These are phyloP conservation scores for Cercospora citrullina DNA, from an alignment of 2,329 filamentous ascomycete species.

Conservation along the genomic window DNA sequence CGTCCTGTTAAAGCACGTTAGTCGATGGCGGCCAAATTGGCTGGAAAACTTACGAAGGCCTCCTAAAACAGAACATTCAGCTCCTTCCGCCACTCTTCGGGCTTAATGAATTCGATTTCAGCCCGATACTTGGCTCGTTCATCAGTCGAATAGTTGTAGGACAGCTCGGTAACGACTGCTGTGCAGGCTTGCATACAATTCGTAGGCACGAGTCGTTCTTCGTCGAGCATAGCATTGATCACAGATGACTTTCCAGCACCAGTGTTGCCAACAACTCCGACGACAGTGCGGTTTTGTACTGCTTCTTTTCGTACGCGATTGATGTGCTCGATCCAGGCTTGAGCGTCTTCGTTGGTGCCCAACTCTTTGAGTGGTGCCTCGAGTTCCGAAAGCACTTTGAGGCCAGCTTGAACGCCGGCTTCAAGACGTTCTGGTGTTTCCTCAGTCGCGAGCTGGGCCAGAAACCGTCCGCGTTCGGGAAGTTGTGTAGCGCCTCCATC, in stretches of 20 bases:
- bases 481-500: background rate
- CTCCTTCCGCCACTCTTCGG: slow-evolving; percentile 56
- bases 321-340: slow-evolving; percentile 47
- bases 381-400: slow-evolving; percentile 42
- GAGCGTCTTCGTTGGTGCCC: slow-evolving; percentile 35
- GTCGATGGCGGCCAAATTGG: background rate
- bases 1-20: slow-evolving; percentile 27
- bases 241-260: slow-evolving; percentile 63
- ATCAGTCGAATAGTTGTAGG: slow-evolving; percentile 53
- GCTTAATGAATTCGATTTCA: slow-evolving; percentile 59
- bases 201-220: slow-evolving; percentile 58
- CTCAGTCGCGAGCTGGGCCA: slow-evolving; percentile 40
- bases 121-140: slow-evolving; percentile 50
- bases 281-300: slow-evolving; percentile 47
- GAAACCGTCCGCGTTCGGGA: slow-evolving; percentile 20
- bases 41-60: slow-evolving; percentile 35
- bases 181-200: slow-evolving; percentile 64
- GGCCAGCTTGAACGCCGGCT: slow-evolving; percentile 42
- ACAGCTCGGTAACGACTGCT: slow-evolving; percentile 61
- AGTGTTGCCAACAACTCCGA: slow-evolving; percentile 62
- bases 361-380: slow-evolving; percentile 37
- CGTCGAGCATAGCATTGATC: slow-evolving; percentile 64
- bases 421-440: slow-evolving; percentile 42
- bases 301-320: slow-evolving; percentile 45
- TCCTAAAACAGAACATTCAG: slow-evolving; percentile 53